Evolutionary conservation across 441 rosid species (phyloP), one percentile per base, ranked within the genome.

Genomic region (Brassica balearica): DNA sequence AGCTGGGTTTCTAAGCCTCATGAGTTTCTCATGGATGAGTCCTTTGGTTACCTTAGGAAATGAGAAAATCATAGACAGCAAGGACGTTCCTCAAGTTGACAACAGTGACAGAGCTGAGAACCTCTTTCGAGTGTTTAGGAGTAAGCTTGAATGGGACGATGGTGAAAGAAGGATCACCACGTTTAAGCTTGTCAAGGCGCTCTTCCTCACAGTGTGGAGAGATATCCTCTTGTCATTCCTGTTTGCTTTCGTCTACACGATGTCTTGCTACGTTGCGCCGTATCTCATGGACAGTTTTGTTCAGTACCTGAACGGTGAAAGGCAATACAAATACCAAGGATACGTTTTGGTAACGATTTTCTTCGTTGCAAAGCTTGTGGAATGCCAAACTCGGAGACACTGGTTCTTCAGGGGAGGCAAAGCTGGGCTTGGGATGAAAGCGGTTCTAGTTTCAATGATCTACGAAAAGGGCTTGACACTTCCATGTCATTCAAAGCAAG

Each of bases 41-140:
- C 85, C 92, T 72, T 77, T 93, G 19, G 82, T 95, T 82, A 86
- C 89, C 14, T 25, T 69, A 59, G 99, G 99, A 68, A 90, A 91
- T 65, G 92, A 88, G 87, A 93, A 93, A 83, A 71, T 87, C 46
- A 80, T 93, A 77, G 92, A 93, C 89, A 88, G 83, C 22, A 87
- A 92, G 65, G 96, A 95, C 82, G 95, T 93, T 75, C 95, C 99
- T 82, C 95, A 95, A 77, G 91, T 95, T 51, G 85, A 87, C 76
- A 69, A 60, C 51, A 38, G 46, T 34, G 93, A 92, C 78, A 89
- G 90, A 76, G 88, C 87, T 15, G 82, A 60, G 66, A 89, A 85
- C 67, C 77, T 80, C 2, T 89, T 84, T 73, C 83, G 88, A 27
- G 0, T 20, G 6, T 88, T 88, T 65, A 82, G 80, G 75, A 80